Conservation (phyloP, 805 yeast genomes). For the Wickerhamiella azyma region DNA sequence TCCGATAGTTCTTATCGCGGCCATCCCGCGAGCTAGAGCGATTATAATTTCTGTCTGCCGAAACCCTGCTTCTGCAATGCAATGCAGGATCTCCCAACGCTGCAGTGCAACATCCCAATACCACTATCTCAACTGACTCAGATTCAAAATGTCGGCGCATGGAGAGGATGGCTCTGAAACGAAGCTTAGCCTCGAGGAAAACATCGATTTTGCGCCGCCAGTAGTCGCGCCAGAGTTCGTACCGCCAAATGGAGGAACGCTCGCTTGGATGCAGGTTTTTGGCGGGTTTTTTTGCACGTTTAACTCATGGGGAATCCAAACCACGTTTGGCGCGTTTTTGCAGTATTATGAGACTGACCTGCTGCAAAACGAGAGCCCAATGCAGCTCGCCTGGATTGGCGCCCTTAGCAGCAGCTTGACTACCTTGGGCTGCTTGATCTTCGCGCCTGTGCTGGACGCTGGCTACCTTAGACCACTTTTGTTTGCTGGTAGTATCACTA, state of each 20-base stretch:
- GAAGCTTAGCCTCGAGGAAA: background rate
- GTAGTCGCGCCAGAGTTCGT: background rate
- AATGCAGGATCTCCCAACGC: background rate
- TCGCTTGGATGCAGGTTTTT: slow-evolving; percentile 40
- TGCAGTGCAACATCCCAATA: background rate
- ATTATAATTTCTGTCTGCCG: no score
- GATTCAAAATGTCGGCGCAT: background rate
- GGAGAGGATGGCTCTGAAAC: background rate
- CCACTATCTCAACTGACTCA: background rate
- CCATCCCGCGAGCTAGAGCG: no score
- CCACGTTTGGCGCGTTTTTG: slow-evolving; percentile 46
- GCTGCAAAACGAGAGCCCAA: slow-evolving; percentile 9
- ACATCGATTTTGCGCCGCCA: slow-evolving; percentile 5
- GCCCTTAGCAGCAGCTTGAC: slow-evolving; percentile 12
- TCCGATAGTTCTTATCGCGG: no score
- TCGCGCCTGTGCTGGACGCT: slow-evolving; percentile 23
- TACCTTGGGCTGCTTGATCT: slow-evolving; percentile 17
- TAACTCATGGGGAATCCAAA: slow-evolving; percentile 46
- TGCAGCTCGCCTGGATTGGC: slow-evolving; percentile 18
- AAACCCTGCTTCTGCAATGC: background rate
- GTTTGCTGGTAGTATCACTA: slow-evolving; percentile 17
- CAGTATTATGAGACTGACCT: slow-evolving; percentile 29
- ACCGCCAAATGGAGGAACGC: slow-evolving; percentile 33
- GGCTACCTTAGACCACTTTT: slow-evolving; percentile 20
- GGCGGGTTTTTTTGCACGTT: slow-evolving; percentile 34